Evolutionary conservation across 345 rosid genomes (phyloP).

Genomic region (Populus euphratica): DNA sequence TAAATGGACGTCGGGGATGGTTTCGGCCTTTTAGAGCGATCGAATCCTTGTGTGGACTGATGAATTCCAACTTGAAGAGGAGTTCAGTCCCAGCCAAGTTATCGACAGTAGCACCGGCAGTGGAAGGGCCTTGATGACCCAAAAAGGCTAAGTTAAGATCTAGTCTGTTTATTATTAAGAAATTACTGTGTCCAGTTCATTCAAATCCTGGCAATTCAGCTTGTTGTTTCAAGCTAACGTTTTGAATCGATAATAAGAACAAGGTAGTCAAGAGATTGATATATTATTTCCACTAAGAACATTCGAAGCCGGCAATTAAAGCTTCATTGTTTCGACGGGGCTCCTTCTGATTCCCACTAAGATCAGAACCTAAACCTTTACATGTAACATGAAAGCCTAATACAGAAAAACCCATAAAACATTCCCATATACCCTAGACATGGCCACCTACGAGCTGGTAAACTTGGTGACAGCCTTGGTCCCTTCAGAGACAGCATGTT

Average conservation of each 20-base stretch:
- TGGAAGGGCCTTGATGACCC: neutral
- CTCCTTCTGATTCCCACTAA: neutral
- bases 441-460: constrained; percentile 18
- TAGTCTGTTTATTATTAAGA: too few species aligned
- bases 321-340: too few species aligned
- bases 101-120: neutral
- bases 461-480: constrained; percentile 33
- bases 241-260: too few species aligned
- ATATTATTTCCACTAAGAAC: too few species aligned
- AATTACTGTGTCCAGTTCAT: too few species aligned
- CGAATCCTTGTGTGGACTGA: neutral
- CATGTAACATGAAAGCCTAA: neutral
- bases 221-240: too few species aligned
- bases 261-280: too few species aligned
- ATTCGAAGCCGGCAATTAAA: too few species aligned
- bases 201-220: too few species aligned
- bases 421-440: constrained; percentile 1
- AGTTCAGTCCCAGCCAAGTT: neutral
- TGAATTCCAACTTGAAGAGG: neutral
- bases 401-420: neutral
- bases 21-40: neutral
- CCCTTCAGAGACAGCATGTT: constrained; percentile 31
- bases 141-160: too few species aligned
- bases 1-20: neutral
- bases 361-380: neutral